Evolutionary conservation across 2,329 filamentous ascomycete genomes (phyloP), one percentile per base, ranked within the genome.

Genomic region (Botrytis cinerea): DNA sequence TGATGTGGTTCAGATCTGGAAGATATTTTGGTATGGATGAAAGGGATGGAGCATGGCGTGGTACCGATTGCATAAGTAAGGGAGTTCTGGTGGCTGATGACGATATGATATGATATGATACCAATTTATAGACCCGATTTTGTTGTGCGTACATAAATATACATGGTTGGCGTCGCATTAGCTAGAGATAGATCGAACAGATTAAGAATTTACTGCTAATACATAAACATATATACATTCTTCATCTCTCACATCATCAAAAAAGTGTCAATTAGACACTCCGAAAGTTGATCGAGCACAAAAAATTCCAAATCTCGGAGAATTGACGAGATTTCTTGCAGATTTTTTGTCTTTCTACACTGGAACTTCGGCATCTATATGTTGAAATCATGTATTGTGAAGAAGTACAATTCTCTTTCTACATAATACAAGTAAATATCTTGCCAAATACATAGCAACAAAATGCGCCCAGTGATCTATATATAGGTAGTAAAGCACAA

Each of bases 41-140:
- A 32, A 48, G 64, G 14, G 4, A 10, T 59, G 25, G 48, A 9
- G 48, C 43, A 59, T 22, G 38, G 35, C 2, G 22, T 43, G 48
- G 51, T 54, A 51, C 46, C 32, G 28, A 10, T 43, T 69, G 40
- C 67, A 59, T 59, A 59, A 51, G 35, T 38, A 22, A 43, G 51
- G 64, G 67, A 43, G 67, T 70, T 60, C 1, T n/a, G 48, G 51
- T 70, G 51, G 38, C 28, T 28, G 51, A 45, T 57, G 51, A 45
- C 25, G 67, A 60, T 20, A 63, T 6, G 51, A 60, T 20, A 63
- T 6, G n/a, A 66, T 46, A 70, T 70, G 67, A 70, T 70, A 70
- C 67, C 67, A 70, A 32, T 70, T 70, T 70, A 61, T 60, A 70
- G 67, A 45, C n/a, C 46, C n/a, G 48, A 59, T 43, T 40, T 43